Percentiles rank a stretch among this genome's conserved stretches.
phyloP scores from a whole-genome alignment of 331 rosid genomes.

The Spiraea crenata region DNA sequence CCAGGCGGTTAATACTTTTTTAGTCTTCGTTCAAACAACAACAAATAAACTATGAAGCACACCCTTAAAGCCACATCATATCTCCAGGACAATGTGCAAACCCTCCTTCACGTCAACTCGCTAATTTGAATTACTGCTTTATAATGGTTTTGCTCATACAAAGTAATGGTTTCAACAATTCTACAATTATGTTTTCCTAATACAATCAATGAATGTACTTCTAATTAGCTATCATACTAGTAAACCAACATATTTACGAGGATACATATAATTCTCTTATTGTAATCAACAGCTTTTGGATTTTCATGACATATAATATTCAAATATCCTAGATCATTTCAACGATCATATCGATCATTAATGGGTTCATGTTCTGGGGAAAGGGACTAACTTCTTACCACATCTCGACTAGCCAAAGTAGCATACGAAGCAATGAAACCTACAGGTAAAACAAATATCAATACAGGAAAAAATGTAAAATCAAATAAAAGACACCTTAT shows the following conservation, averaged over 20 bases:
- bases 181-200: no score
- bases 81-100: not conserved
- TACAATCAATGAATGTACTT: no score
- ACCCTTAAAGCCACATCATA: not conserved
- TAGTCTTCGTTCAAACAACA: constrained; percentile 3
- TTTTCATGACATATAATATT: not conserved
- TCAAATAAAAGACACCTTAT: constrained; percentile 14
- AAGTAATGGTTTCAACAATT: not conserved
- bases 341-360: constrained; percentile 10
- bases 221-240: no score
- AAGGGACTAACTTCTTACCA: constrained; percentile 53
- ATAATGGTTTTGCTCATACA: not conserved
- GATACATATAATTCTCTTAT: not conserved
- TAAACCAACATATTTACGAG: no score
- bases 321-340: constrained; percentile 3
- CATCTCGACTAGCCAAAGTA: constrained; percentile 97
- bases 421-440: constrained; percentile 93
- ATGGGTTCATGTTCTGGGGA: constrained; percentile 9
- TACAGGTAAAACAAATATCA: constrained; percentile 48
- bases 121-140: not conserved
- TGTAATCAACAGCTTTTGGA: no score
- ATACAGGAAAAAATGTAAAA: constrained; percentile 24
- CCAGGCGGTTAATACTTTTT: not conserved
- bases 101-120: not conserved
- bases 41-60: constrained; percentile 12